Evolutionary conservation across 2,329 filamentous ascomycete genomes (phyloP).

Genomic region (Penicillium fuscoglaucum): DNA sequence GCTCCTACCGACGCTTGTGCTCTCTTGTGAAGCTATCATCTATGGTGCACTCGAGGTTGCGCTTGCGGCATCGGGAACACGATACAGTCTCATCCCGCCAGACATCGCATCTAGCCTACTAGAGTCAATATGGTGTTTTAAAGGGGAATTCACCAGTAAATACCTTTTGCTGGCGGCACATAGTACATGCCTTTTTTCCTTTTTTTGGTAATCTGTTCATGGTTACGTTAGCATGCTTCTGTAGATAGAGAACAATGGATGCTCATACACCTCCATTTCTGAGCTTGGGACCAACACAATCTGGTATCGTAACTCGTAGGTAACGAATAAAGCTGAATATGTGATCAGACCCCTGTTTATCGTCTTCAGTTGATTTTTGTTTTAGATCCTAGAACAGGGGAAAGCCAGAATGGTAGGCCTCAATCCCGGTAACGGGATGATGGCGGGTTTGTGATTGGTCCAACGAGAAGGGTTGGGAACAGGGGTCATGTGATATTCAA

Average conservation of each 20-base stretch:
- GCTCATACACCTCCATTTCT: constrained; percentile 17
- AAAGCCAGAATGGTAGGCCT: not conserved
- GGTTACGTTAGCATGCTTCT: constrained; percentile 15
- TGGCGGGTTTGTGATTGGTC: constrained; percentile 4
- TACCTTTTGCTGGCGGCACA: constrained; percentile 49
- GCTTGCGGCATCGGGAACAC: constrained; percentile 42
- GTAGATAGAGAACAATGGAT: not conserved
- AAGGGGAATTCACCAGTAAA: not conserved
- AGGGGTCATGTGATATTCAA: not conserved
- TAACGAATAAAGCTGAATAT: not conserved
- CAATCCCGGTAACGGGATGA: constrained; percentile 12
- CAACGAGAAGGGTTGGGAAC: not conserved
- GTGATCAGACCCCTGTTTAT: not conserved
- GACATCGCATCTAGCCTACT: constrained; percentile 44
- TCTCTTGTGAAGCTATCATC: constrained; percentile 47
- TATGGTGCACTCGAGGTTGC: constrained; percentile 39
- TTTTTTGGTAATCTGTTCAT: constrained; percentile 25
- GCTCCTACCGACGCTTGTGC: constrained; percentile 43
- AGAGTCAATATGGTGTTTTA: not conserved
- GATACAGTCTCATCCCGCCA: constrained; percentile 37
- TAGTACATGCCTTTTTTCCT: constrained; percentile 45
- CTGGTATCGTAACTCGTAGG: not conserved
- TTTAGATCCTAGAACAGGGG: not conserved
- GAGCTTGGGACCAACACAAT: not conserved
- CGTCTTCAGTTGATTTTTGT: not conserved